Evolutionary conservation across 2,329 filamentous ascomycete species (phyloP).

Genomic region (Fusarium mexicanum): DNA sequence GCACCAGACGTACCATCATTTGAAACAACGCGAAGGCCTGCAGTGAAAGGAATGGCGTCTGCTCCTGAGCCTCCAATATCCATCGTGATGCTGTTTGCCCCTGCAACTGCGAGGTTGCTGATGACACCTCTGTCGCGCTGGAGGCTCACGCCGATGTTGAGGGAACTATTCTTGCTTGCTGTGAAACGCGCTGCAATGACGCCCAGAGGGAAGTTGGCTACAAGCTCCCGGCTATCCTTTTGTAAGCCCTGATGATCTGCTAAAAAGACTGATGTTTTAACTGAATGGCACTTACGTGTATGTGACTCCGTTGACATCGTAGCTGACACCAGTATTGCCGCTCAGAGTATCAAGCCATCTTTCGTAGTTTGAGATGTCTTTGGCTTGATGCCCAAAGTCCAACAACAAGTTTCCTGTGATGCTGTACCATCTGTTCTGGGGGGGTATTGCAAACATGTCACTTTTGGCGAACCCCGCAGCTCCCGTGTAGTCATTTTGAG

Average conservation of each 20-base stretch:
- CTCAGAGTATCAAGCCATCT: neutral
- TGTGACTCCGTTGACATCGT: neutral
- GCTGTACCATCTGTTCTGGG: neutral
- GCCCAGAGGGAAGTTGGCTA: neutral
- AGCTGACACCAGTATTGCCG: neutral
- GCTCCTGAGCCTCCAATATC: neutral
- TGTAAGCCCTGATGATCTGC: neutral
- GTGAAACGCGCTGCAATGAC: neutral
- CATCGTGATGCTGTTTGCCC: neutral
- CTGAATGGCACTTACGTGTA: neutral
- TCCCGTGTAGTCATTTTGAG: neutral
- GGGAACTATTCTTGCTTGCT: fast-evolving
- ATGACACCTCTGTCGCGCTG: neutral
- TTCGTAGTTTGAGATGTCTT: neutral
- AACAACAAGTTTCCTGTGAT: neutral
- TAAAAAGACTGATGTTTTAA: fast-evolving
- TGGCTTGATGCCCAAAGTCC: neutral
- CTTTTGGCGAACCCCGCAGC: neutral
- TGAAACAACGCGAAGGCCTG: neutral
- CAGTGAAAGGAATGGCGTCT: neutral
- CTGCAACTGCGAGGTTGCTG: fast-evolving
- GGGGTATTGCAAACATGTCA: neutral
- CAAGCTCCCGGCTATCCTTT: neutral
- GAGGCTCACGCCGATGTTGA: neutral
- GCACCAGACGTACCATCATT: fast-evolving